phyloP scores from a whole-genome alignment of 306 rosid genomes.

The Cucumis melo region DNA sequence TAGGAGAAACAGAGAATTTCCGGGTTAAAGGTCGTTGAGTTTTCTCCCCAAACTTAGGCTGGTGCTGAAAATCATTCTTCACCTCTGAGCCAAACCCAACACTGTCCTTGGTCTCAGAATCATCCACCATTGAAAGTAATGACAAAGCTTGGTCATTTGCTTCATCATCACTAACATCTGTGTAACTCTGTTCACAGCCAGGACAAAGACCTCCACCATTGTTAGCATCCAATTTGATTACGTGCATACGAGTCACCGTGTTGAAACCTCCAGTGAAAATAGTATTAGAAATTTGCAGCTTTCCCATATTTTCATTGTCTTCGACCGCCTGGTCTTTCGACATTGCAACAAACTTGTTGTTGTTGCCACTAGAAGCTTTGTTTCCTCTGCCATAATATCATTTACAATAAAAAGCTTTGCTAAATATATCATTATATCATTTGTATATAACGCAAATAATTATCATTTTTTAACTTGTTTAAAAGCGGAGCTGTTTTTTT shows the following conservation, averaged over 20 bases:
- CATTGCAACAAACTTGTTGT: slow-evolving; percentile 17
- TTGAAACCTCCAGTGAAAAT: slow-evolving; percentile 66
- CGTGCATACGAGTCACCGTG: slow-evolving; percentile 62
- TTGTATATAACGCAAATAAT: too few species aligned
- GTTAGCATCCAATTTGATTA: slow-evolving; percentile 32
- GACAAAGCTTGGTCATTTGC: slow-evolving; percentile 43
- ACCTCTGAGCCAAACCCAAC: slow-evolving; percentile 33
- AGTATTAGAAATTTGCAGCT: slow-evolving; percentile 40
- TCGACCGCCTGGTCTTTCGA: slow-evolving; percentile 21
- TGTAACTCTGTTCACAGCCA: slow-evolving; percentile 56
- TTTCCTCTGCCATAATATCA: too few species aligned
- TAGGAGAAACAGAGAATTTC: too few species aligned
- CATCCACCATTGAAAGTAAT: too few species aligned
- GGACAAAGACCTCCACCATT: slow-evolving; percentile 51
- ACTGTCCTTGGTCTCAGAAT: slow-evolving; percentile 19
- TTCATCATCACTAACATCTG: slow-evolving; percentile 33
- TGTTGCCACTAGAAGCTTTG: slow-evolving; percentile 25
- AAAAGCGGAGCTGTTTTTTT: too few species aligned
- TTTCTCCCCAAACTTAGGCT: too few species aligned
- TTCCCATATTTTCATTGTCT: slow-evolving; percentile 15
- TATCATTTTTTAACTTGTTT: too few species aligned
- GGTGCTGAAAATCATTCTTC: too few species aligned
- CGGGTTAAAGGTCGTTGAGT: too few species aligned
- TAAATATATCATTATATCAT: too few species aligned
- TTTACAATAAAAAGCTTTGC: too few species aligned